Evolutionary conservation across 2,329 filamentous ascomycete genomes (phyloP).

Genomic region (Clarireedia hainanense): DNA sequence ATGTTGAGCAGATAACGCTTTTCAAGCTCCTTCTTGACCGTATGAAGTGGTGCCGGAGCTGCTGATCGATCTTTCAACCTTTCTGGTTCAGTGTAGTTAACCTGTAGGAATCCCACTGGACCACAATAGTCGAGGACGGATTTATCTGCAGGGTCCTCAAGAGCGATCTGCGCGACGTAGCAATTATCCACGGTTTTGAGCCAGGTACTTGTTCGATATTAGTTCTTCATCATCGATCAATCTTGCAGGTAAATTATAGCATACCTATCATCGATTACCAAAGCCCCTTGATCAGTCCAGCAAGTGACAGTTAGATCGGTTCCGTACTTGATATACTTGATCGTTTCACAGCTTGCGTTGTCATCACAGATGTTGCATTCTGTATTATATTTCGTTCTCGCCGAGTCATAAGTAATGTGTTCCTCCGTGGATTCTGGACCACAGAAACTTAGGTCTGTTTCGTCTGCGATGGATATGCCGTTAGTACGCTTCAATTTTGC

Average conservation of each 20-base stretch:
- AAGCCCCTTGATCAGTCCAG: constrained; percentile 14
- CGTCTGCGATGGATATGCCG: not conserved
- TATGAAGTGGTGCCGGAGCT: not conserved
- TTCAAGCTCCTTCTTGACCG: not conserved
- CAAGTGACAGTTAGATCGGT: constrained; percentile 15
- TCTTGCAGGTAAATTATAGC: not conserved
- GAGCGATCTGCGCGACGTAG: constrained; percentile 15
- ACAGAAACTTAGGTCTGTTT: constrained; percentile 15
- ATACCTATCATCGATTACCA: constrained; percentile 14
- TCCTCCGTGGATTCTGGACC: constrained; percentile 11
- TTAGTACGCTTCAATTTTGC: not conserved
- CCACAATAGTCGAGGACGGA: constrained; percentile 18
- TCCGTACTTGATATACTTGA: constrained; percentile 12
- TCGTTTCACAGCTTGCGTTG: constrained; percentile 10
- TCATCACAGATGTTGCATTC: constrained; percentile 19
- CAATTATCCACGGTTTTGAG: constrained; percentile 17
- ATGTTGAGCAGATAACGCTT: constrained; percentile 15
- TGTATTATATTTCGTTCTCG: constrained; percentile 13
- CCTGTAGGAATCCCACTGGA: constrained; percentile 16
- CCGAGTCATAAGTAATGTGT: constrained; percentile 12
- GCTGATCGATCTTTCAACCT: not conserved
- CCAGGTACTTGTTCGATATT: constrained; percentile 12
- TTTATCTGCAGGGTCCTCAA: constrained; percentile 10
- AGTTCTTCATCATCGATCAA: too few species aligned
- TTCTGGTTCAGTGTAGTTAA: constrained; percentile 11